A percentile compares a stretch with the other conserved stretches of the same genome.
phyloP scores from a whole-genome alignment of 768 basidiomycete genomes.

The Suillus subaureus region DNA sequence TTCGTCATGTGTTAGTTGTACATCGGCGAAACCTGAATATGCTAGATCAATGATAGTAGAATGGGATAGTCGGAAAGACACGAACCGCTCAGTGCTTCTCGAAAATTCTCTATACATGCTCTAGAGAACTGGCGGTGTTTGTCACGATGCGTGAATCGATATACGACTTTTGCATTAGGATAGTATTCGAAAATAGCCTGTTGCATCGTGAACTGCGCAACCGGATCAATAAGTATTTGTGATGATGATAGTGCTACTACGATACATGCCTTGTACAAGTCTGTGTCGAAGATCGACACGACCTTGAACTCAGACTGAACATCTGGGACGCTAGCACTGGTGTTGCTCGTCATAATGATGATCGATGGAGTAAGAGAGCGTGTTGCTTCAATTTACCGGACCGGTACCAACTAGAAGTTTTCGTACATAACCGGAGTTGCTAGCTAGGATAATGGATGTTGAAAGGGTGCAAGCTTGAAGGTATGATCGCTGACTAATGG shows the following conservation, averaged over 20 bases:
- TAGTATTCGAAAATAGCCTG: slow-evolving; percentile 84
- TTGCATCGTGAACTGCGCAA: slow-evolving; percentile 86
- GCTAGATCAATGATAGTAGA: slow-evolving; percentile 23
- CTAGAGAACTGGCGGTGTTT: slow-evolving; percentile 62
- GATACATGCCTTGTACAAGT: slow-evolving; percentile 83
- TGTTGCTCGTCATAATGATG: not conserved
- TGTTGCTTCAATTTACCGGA: not conserved
- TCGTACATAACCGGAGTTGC: too few relatives aligned
- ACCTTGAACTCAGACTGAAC: slow-evolving; percentile 14
- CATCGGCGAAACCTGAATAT: slow-evolving; percentile 62
- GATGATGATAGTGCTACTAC: not conserved
- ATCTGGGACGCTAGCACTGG: not conserved
- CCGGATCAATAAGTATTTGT: not conserved
- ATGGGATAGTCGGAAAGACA: slow-evolving; percentile 35
- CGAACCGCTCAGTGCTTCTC: slow-evolving; percentile 57
- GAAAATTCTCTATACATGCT: slow-evolving; percentile 29
- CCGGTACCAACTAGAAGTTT: too few relatives aligned
- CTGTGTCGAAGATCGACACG: slow-evolving; percentile 83
- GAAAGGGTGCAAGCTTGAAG: too few relatives aligned
- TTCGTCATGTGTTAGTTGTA: slow-evolving; percentile 64
- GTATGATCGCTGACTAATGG: too few relatives aligned
- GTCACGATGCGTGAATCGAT: slow-evolving; percentile 83
- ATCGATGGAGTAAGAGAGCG: not conserved
- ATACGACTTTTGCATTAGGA: slow-evolving; percentile 66
- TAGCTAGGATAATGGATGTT: too few relatives aligned